phyloP scores from a whole-genome alignment of 148 eudicot genomes.

The Simmondsia chinensis region DNA sequence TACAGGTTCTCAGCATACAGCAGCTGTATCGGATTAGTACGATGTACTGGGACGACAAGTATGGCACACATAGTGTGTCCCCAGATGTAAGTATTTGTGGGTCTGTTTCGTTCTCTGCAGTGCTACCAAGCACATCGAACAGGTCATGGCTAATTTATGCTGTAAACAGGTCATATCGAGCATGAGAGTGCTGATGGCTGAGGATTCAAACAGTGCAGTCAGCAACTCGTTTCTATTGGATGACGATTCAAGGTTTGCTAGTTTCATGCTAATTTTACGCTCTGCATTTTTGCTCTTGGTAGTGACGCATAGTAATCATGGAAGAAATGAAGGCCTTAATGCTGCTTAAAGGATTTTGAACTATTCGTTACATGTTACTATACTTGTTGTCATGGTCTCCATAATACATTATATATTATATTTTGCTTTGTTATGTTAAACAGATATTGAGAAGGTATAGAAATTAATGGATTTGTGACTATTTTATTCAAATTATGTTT shows the following conservation, averaged over 20 bases:
- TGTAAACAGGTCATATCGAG: slow-evolving; percentile 71
- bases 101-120: too few relatives aligned
- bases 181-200: slow-evolving; percentile 90
- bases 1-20: slow-evolving; percentile 88
- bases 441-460: too few relatives aligned
- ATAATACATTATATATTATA: too few relatives aligned
- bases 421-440: too few relatives aligned
- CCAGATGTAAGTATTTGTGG: slow-evolving; percentile 58
- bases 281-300: neutral
- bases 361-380: too few relatives aligned
- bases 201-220: slow-evolving; percentile 79
- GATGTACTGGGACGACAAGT: slow-evolving; percentile 99
- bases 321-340: too few relatives aligned
- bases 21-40: slow-evolving; percentile 93
- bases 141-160: neutral
- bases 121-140: slow-evolving; percentile 1
- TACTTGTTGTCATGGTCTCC: too few relatives aligned
- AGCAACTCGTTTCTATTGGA: slow-evolving; percentile 88
- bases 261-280: neutral
- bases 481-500: too few relatives aligned
- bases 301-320: too few relatives aligned
- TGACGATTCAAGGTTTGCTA: slow-evolving; percentile 81
- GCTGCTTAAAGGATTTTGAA: too few relatives aligned
- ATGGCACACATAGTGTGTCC: slow-evolving; percentile 89
- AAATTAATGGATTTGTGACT: too few relatives aligned